Conservation (phyloP, 148 eudicot species). For the Silene uniflora region DNA sequence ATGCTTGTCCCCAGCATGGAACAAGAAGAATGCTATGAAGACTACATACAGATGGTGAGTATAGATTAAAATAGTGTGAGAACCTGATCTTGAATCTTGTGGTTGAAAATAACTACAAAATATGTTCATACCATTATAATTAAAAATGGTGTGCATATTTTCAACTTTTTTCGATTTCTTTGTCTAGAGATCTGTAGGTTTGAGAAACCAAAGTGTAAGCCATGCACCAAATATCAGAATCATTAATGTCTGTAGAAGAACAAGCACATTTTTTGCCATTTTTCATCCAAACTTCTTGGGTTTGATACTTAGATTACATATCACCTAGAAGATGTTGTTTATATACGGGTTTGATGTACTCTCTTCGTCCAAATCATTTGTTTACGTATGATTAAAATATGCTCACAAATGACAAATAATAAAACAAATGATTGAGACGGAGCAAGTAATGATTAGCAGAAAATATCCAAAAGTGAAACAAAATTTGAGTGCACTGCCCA, state of each 20-base stretch:
- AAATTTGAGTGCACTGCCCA: slow-evolving; percentile 18
- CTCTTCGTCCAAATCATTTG: background rate
- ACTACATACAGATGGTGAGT: slow-evolving; percentile 72
- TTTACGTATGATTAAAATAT: too few relatives aligned
- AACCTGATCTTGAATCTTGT: slow-evolving; percentile 30
- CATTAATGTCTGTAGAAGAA: slow-evolving; percentile 41
- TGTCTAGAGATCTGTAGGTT: slow-evolving; percentile 75
- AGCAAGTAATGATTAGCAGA: too few relatives aligned
- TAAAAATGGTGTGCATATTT: slow-evolving; percentile 38
- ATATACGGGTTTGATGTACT: slow-evolving; percentile 1
- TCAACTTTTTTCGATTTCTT: slow-evolving; percentile 64
- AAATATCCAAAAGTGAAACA: background rate
- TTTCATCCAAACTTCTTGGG: slow-evolving; percentile 22
- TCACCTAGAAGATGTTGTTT: slow-evolving; percentile 3
- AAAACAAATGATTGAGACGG: too few relatives aligned
- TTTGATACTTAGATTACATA: background rate
- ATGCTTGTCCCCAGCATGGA: slow-evolving; percentile 79
- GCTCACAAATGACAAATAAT: too few relatives aligned
- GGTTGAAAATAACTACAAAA: slow-evolving; percentile 9
- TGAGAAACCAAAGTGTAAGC: slow-evolving; percentile 74
- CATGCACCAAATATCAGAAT: slow-evolving; percentile 46
- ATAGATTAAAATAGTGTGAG: slow-evolving; percentile 17
- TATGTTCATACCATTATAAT: slow-evolving; percentile 54
- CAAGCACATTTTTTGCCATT: slow-evolving; percentile 38
- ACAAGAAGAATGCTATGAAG: slow-evolving; percentile 65